Base-by-base conservation (phyloP, 371 early-diverging fungal genomes). In the Polyrhizophydium stewartii region DNA sequence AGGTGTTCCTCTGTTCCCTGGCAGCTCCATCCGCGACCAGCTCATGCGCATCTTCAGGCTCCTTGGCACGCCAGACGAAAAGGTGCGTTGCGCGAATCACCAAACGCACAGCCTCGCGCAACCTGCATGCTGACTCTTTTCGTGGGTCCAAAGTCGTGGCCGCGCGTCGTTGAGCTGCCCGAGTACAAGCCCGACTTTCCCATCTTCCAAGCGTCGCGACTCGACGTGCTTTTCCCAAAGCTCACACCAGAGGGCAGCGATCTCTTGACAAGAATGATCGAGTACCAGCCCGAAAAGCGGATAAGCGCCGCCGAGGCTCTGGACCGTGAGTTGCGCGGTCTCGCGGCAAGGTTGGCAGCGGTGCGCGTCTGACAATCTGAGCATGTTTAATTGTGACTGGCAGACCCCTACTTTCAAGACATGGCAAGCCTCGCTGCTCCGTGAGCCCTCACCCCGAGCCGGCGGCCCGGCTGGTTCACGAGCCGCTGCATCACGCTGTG, bases 1-100 rank as follows among this genome's bases (percentile, higher is more conserved):
- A 5, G 97, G 98, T 1, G 72, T 90, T 45, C 98, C 99, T 1
- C 75, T 99, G 38, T 99, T 98, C 71, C 93, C 98, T 19, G 99
- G 99, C 45, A 89, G 89, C 41, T 91, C 88, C 65, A 93, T 90
- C 63, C 84, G 88, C 59, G 96, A 98, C 75, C 95, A 97, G 72
- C 76, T 97, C 35, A 63, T 84, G 60, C 86, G 87, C 72, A 96
- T 98, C 50, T 95, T 93, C 77, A 72, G 73, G 45, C 47, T 90
- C 33, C 79, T 94, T 78, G 95, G 95, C 33, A 94, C 94, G 13
- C 95, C 94, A 0, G 88, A 77, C 19, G 92, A 91, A 68, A 75
- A 83, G 55, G 89, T 90, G 5, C n/a, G n/a, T n/a, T n/a, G n/a
- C n/a, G n/a, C n/a, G n/a, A n/a, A n/a, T n/a, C n/a, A n/a, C n/a